These are phyloP conservation scores for Alnus glutinosa DNA, from an alignment of 306 rosid genomes.

Conservation along the genomic window DNA sequence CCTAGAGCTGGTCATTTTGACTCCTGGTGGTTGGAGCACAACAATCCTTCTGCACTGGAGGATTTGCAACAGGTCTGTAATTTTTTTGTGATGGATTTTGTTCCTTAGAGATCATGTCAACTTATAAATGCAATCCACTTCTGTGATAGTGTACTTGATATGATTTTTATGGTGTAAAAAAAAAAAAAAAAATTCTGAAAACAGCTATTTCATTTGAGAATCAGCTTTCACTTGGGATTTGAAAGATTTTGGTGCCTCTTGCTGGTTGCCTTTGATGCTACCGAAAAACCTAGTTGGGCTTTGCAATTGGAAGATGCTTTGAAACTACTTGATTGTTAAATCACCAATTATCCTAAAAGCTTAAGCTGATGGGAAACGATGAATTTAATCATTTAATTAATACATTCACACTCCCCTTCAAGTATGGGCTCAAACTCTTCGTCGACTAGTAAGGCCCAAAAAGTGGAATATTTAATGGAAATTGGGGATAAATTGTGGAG, in stretches of 20 bases:
- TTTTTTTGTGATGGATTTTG: not conserved
- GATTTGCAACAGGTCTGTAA: constrained; percentile 10
- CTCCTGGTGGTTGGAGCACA: constrained; percentile 17
- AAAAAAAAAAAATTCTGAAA: not conserved
- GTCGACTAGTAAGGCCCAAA: no score
- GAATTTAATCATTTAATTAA: no score
- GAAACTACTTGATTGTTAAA: not conserved
- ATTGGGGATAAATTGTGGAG: no score
- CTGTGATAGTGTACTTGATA: not conserved
- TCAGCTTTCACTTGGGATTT: not conserved
- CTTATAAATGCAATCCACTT: not conserved
- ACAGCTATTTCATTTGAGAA: not conserved
- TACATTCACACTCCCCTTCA: no score
- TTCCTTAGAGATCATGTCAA: not conserved
- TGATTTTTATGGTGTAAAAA: not conserved
- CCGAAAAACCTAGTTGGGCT: not conserved
- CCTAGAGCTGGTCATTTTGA: constrained; percentile 18
- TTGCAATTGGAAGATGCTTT: not conserved
- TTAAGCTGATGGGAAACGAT: no score
- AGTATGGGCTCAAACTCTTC: no score
- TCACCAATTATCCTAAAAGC: no score
- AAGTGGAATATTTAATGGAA: no score
- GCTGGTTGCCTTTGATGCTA: not conserved
- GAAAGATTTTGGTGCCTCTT: not conserved
- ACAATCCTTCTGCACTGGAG: constrained; percentile 7